These are phyloP conservation scores for Flaveria trinervia DNA, from an alignment of 129 eudicot genomes.

Conservation along the genomic window DNA sequence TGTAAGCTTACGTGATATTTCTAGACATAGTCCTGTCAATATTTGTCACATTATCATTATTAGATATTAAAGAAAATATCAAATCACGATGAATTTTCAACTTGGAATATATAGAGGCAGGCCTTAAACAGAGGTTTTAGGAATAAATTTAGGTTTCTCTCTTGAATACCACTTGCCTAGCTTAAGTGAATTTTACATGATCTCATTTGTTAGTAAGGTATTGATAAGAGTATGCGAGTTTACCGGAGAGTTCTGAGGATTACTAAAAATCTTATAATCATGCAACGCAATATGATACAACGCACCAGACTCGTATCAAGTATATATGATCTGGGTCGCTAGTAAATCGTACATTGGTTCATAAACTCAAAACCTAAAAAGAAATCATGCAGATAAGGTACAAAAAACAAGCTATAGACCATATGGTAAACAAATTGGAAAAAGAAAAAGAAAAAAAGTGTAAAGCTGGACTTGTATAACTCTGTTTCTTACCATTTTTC, in stretches of 20 bases:
- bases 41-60: no score
- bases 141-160: background rate
- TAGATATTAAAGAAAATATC: no score
- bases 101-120: no score
- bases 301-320: background rate
- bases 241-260: no score
- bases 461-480: slow-evolving; percentile 10
- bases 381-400: slow-evolving; percentile 29
- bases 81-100: no score
- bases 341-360: slow-evolving; percentile 26
- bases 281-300: slow-evolving; percentile 11
- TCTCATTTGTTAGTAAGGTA: background rate
- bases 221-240: background rate
- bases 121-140: no score
- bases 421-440: slow-evolving; percentile 3
- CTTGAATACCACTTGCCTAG: no score
- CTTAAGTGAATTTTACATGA: no score
- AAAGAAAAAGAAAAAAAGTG: background rate
- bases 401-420: background rate
- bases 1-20: no score
- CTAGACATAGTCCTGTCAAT: no score
- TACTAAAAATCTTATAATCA: background rate
- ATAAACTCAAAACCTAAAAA: slow-evolving; percentile 29
- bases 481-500: slow-evolving; percentile 14
- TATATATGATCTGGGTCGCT: slow-evolving; percentile 1